phyloP scores from a whole-genome alignment of 2,329 filamentous ascomycete genomes.

The Phaeophleospora eucalypticola region DNA sequence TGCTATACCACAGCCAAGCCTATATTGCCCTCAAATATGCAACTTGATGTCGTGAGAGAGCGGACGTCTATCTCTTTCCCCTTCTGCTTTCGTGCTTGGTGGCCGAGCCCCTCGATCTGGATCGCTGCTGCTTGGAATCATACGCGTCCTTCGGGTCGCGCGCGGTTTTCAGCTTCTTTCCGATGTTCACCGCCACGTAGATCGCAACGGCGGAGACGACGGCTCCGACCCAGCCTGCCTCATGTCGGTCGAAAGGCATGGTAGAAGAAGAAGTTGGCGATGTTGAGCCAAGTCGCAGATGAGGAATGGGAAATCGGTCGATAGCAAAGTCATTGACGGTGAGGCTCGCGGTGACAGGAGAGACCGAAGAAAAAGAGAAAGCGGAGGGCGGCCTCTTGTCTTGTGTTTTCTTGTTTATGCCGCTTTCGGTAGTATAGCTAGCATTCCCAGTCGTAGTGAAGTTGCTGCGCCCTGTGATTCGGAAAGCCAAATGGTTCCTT shows the following conservation, averaged over 20 bases:
- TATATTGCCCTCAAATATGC: too few relatives aligned
- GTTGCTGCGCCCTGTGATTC: not conserved
- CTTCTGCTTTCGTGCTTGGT: too few relatives aligned
- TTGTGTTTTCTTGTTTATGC: not conserved
- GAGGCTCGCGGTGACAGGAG: too few relatives aligned
- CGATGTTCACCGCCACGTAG: not conserved
- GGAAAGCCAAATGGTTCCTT: not conserved
- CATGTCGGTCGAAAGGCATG: not conserved
- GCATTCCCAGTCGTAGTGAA: not conserved
- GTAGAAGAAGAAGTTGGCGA: too few relatives aligned
- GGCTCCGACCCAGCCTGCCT: not conserved
- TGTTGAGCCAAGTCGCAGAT: not conserved
- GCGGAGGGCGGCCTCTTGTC: too few relatives aligned
- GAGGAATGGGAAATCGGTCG: not conserved
- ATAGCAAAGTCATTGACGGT: not conserved
- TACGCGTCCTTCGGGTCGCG: not conserved
- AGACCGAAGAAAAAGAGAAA: too few relatives aligned
- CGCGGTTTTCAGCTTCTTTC: not conserved
- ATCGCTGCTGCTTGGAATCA: not conserved
- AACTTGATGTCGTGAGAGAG: too few relatives aligned
- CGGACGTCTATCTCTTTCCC: too few relatives aligned
- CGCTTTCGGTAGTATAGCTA: not conserved
- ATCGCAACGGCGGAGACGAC: not conserved
- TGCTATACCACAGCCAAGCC: too few relatives aligned
- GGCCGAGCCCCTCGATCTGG: not conserved